phyloP scores from a whole-genome alignment of 2,329 filamentous ascomycete genomes.

The Stylonectria norvegica region DNA sequence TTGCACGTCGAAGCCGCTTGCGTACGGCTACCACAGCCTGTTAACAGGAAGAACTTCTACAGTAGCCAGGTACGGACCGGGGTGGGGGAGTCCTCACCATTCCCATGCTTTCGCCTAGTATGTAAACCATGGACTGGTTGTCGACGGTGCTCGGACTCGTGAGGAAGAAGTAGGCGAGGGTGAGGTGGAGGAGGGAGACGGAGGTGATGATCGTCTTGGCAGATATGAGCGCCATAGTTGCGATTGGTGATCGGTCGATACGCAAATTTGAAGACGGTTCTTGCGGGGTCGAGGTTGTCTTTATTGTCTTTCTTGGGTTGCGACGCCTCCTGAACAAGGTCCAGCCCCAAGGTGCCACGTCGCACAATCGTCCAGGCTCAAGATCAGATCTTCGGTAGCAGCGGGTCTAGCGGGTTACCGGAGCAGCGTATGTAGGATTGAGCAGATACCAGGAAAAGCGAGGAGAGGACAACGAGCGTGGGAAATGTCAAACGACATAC shows the following conservation, averaged over 20 bases:
- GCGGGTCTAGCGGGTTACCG: no score
- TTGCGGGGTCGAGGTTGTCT: not conserved
- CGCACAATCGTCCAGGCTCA: no score
- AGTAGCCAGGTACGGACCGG: not conserved
- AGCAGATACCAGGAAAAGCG: no score
- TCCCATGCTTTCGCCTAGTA: constrained; percentile 79
- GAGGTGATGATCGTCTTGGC: constrained; percentile 76
- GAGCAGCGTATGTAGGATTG: no score
- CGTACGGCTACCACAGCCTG: constrained; percentile 34
- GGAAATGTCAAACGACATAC: no score
- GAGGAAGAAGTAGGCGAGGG: constrained; percentile 79
- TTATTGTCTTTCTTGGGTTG: not conserved
- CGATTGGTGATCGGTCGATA: not conserved
- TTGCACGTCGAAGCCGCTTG: constrained; percentile 63
- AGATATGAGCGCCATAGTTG: constrained; percentile 75
- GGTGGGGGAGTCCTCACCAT: constrained; percentile 55
- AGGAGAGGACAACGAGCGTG: no score
- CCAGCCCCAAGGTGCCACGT: not conserved
- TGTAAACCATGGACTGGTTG: constrained; percentile 75
- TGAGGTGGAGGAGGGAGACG: constrained; percentile 79
- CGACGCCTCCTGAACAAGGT: no score
- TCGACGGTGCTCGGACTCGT: constrained; percentile 68
- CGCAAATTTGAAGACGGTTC: not conserved
- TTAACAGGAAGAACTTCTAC: no score
- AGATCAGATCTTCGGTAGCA: no score